Evolutionary conservation across 495 filamentous ascomycete genomes (phyloP), one percentile per base, ranked within the genome.

Genomic region (Aspergillus heteromorphus): DNA sequence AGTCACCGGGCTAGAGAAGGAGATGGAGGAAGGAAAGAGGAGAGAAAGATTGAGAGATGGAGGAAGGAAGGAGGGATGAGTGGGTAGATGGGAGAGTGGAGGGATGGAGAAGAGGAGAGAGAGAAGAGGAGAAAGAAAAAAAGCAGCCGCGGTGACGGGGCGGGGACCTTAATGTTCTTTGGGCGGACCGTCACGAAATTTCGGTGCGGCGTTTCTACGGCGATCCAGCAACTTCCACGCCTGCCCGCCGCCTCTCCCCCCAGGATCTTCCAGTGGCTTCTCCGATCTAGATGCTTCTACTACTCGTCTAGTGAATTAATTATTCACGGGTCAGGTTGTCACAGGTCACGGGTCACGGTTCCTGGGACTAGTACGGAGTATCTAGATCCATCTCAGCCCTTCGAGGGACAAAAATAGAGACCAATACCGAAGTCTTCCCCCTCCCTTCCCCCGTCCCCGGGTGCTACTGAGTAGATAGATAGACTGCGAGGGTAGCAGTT

Each of bases 201-300:
- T 62, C 55, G 54, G 53, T 60, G 61, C 64, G 58, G 63, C 57
- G 68, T 57, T 75, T 76, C 73, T 67, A 76, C 73, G 68, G 56
- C 51, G 64, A 71, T 76, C 73, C 73, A 75, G 71, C 66, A 63
- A 70, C 68, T 75, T 75, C 73, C 73, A 75, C 63, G 45, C 27
- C 30, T 51, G 58, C 62, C 60, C 62, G 62, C 56, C 58, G 54
- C 59, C 63, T 63, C 51, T 17, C 17, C 56, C 49, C 45, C 47
- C 41, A 43, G 21, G 51, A 19, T 48, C 36, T 69, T 72, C 69
- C 65, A 72, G 63, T 65, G 54, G 43, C 25, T 70, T 69, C 65
- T 48, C 53, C 13, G 21, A 27, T 72, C 66, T 64, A 70, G 62
- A 65, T 55, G 47, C 36, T 69, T 69, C 65, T 49, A 49, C 36